Conservation (phyloP, 2,329 filamentous ascomycete genomes). For the Catunica adiposa region DNA sequence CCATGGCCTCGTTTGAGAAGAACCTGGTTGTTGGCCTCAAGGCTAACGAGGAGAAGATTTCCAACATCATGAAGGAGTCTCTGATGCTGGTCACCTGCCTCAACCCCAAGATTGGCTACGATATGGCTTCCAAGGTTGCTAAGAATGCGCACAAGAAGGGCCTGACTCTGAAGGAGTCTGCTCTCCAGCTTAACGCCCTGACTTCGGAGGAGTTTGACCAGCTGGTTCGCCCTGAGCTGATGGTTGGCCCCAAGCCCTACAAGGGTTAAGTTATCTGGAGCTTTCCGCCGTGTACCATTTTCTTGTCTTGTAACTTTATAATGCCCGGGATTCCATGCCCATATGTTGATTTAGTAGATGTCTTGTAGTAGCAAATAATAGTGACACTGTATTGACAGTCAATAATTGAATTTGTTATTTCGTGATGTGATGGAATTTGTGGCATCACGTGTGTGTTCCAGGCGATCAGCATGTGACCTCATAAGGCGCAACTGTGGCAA, state of each 20-base stretch:
- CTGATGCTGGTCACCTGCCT: slow-evolving; percentile 97
- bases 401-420: not conserved
- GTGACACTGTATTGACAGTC: not conserved
- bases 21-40: slow-evolving; percentile 76
- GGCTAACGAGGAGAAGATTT: slow-evolving; percentile 88
- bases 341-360: not conserved
- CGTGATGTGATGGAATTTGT: no score
- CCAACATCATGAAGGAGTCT: slow-evolving; percentile 84
- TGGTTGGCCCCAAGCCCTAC: slow-evolving; percentile 65
- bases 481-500: not conserved
- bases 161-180: slow-evolving; percentile 79
- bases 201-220: slow-evolving; percentile 80
- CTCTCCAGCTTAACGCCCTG: slow-evolving; percentile 80
- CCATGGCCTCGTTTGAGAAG: slow-evolving; percentile 89
- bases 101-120: slow-evolving; percentile 93
- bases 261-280: slow-evolving; percentile 25
- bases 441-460: no score
- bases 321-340: not conserved
- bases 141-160: slow-evolving; percentile 99
- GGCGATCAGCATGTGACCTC: not conserved
- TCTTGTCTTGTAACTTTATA: slow-evolving; percentile 10
- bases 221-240: slow-evolving; percentile 82
- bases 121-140: slow-evolving; percentile 91
- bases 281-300: not conserved
- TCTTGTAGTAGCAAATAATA: not conserved